Evolutionary conservation across 192 early-diverging fungal genomes (phyloP), one percentile per base, ranked within the genome.

Genomic region (Entrophospora sp.): DNA sequence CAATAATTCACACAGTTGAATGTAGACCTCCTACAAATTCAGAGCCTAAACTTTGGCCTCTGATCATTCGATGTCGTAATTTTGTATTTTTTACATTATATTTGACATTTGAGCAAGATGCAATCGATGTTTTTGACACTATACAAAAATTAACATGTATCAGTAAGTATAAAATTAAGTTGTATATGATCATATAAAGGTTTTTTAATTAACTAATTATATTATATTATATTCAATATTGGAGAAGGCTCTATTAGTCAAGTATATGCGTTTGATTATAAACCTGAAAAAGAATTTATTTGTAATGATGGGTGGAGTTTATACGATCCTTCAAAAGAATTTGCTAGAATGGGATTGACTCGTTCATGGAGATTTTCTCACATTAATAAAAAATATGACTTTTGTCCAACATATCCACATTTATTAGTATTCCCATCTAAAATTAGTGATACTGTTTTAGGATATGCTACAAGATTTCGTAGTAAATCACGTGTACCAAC

Each of bases 391-490:
- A 79, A 83, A 24, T 97, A 91, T 75, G 66, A 69, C 36, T 84
- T 96, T 67, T 94, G 88, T 42, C 77, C 88, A 1, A 96, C 96
- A 13, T 99, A 99, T 71, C 95, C 96, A 24, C 64, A 79, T 0
- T 60, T 81, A 5, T 68, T 99, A 46, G 89, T 82, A 0, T 94
- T 99, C 6, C 96, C 96, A 13, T 42, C 77, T 13, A 86, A 81
- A 66, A 96, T 99, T 66, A 92, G 87, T 65, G 96, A 99, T 69
- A 89, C 86, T 44, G 87, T 89, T 16, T 72, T 99, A 64, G 86
- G 81, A 20, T 89, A 99, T 77, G 93, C 92, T 7, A 87, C 81
- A 20, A 87, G 87, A 73, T 93, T 95, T 69, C 79, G 96, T 60
- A 93, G 91, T 75, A 66, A 55, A 49, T 9, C 12, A 30, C 64